phyloP scores from a whole-genome alignment of 192 early-diverging fungal species.

The Rhizophlyctis rosea region DNA sequence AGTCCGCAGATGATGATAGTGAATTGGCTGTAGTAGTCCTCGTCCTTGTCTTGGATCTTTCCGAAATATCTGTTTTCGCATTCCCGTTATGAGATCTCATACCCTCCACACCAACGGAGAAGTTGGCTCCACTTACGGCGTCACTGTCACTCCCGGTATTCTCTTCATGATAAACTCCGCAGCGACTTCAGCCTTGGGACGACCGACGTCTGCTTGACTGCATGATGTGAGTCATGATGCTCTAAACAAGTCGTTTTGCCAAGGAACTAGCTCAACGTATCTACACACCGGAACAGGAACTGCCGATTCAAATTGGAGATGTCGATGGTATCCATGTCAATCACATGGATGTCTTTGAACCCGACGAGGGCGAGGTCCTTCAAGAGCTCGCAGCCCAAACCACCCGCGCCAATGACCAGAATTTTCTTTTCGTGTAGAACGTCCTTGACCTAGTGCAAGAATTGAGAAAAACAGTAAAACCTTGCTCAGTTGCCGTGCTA shows the following conservation, averaged over 20 bases:
- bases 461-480: conserved; percentile 1
- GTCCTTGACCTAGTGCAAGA: conserved; percentile 31
- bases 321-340: conserved; percentile 99
- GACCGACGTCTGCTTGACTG: conserved; percentile 84
- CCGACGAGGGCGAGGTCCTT: conserved; percentile 91
- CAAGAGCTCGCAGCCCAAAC: conserved; percentile 96
- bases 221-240: too few species aligned
- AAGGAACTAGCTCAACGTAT: too few species aligned
- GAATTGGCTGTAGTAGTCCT: conserved; percentile 88
- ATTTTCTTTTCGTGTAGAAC: conserved; percentile 48
- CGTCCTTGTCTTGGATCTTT: conserved; percentile 95
- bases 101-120: conserved; percentile 37
- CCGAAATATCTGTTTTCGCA: conserved; percentile 59
- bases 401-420: conserved; percentile 67
- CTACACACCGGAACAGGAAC: conserved; percentile 90
- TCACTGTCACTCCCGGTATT: conserved; percentile 76
- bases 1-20: conserved; percentile 87
- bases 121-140: conserved; percentile 60
- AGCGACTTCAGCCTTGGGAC: conserved; percentile 82
- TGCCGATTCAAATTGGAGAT: conserved; percentile 97
- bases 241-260: too few species aligned
- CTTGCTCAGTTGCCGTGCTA: background rate
- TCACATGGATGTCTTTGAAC: conserved; percentile 81
- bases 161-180: conserved; percentile 75
- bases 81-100: background rate